Evolutionary conservation across 2,329 filamentous ascomycete genomes (phyloP).

Genomic region (Basipetospora chlamydospora): DNA sequence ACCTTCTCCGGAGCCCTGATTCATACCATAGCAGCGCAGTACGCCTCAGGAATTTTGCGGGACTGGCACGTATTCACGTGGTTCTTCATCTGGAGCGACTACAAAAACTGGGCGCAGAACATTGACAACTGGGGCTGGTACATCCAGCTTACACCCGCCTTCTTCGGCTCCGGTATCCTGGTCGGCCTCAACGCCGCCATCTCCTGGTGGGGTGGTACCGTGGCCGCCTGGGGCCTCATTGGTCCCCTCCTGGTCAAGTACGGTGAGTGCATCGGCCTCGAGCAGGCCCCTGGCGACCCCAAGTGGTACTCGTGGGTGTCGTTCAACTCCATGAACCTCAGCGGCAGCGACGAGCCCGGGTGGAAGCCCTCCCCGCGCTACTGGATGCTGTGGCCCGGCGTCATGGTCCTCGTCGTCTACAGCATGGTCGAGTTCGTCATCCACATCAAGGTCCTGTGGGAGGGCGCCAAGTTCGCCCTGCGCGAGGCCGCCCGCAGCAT

Average conservation of each 20-base stretch:
- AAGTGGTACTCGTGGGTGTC: conserved; percentile 16
- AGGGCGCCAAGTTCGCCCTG: conserved; percentile 20
- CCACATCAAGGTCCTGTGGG: conserved; percentile 21
- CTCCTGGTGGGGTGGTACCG: conserved; percentile 41
- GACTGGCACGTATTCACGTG: conserved; percentile 40
- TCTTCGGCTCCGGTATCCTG: conserved; percentile 41
- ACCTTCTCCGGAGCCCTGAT: conserved; percentile 35
- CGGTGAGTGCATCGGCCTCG: conserved; percentile 34
- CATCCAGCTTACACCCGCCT: conserved; percentile 43
- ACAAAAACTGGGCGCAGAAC: conserved; percentile 31
- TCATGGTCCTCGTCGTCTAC: conserved; percentile 28
- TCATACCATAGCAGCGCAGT: conserved; percentile 42
- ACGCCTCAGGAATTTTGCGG: conserved; percentile 44
- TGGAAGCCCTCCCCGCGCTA: conserved; percentile 23
- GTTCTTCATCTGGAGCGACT: conserved; percentile 40
- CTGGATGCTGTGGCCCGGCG: conserved; percentile 29
- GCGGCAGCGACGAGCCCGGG: conserved; percentile 13
- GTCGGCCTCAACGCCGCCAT: conserved; percentile 39
- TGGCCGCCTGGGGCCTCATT: conserved; percentile 41
- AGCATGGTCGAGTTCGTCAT: conserved; percentile 25
- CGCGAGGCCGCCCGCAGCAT: conserved; percentile 15
- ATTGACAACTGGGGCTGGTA: conserved; percentile 49
- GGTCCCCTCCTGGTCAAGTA: conserved; percentile 30
- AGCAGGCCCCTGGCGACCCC: conserved; percentile 8
- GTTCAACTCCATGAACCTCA: conserved; percentile 19